Conservation (phyloP, 169 alveolate genomes). For the Pseudocohnilembus persalinus region DNA sequence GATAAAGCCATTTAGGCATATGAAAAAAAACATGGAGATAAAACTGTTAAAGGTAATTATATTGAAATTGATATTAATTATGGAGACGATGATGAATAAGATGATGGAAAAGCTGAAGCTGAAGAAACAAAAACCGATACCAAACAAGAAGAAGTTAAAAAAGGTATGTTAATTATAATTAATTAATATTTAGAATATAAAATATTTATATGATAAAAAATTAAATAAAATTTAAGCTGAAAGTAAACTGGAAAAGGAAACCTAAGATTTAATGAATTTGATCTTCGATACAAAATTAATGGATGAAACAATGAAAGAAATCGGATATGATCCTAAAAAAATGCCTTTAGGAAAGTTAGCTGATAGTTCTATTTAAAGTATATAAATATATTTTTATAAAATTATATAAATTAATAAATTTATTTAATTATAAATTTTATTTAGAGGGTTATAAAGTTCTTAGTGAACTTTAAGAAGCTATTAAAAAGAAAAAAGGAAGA, state of each 20-base stretch:
- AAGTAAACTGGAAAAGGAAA: slow-evolving; percentile 23
- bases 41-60: slow-evolving; percentile 73
- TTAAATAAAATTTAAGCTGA: background rate
- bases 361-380: slow-evolving; percentile 49
- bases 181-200: background rate
- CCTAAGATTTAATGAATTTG: slow-evolving; percentile 54
- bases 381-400: too few relatives aligned
- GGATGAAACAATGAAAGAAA: slow-evolving; percentile 70
- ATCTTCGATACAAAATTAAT: slow-evolving; percentile 79
- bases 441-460: slow-evolving; percentile 68
- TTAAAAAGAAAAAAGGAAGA: slow-evolving; percentile 51
- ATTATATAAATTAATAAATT: too few relatives aligned
- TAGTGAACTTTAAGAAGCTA: slow-evolving; percentile 64
- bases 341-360: slow-evolving; percentile 85
- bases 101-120: slow-evolving; percentile 40
- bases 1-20: slow-evolving; percentile 52
- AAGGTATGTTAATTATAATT: background rate
- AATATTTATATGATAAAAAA: background rate
- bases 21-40: slow-evolving; percentile 53
- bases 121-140: slow-evolving; percentile 28
- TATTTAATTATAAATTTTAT: too few relatives aligned
- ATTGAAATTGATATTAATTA: slow-evolving; percentile 64
- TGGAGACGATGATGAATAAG: slow-evolving; percentile 51
- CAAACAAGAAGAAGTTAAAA: slow-evolving; percentile 38
- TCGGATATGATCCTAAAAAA: slow-evolving; percentile 85